Conservation (phyloP, 306 rosid genomes). For the Myrica gale region DNA sequence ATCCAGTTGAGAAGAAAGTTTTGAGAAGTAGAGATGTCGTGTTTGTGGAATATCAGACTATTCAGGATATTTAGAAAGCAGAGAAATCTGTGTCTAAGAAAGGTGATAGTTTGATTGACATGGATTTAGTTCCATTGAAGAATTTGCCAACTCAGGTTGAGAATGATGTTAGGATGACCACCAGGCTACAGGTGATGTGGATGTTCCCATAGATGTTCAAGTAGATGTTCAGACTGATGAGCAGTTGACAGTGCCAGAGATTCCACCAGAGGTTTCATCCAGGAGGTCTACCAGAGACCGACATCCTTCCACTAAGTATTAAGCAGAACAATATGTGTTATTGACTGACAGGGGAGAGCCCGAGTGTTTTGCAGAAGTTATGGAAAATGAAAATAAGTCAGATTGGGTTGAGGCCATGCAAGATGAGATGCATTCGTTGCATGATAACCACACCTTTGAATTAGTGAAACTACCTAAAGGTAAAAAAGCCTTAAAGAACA, state of each 20-base stretch:
- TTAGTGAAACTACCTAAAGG: background rate
- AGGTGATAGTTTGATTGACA: background rate
- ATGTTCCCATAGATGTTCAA: background rate
- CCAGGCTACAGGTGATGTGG: background rate
- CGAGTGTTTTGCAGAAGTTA: background rate
- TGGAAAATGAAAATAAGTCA: background rate
- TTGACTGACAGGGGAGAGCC: background rate
- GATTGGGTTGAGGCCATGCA: conserved; percentile 1
- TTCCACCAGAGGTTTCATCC: too few relatives aligned
- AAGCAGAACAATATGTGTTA: background rate
- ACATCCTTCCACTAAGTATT: too few relatives aligned
- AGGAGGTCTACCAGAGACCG: too few relatives aligned
- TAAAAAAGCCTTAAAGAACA: background rate
- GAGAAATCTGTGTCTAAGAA: background rate
- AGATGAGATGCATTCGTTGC: background rate
- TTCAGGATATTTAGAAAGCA: background rate
- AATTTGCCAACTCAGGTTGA: background rate
- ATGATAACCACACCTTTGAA: background rate
- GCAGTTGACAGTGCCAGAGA: too few relatives aligned
- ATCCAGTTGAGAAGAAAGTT: background rate
- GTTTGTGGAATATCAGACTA: background rate
- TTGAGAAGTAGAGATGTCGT: background rate
- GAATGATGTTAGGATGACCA: background rate
- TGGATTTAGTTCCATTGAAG: background rate
- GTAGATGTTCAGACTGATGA: background rate